A percentile compares a stretch with the other conserved stretches of the same genome.
These are phyloP conservation scores for Aspergillus hancockii DNA, from an alignment of 495 filamentous ascomycete species.

Conservation along the genomic window DNA sequence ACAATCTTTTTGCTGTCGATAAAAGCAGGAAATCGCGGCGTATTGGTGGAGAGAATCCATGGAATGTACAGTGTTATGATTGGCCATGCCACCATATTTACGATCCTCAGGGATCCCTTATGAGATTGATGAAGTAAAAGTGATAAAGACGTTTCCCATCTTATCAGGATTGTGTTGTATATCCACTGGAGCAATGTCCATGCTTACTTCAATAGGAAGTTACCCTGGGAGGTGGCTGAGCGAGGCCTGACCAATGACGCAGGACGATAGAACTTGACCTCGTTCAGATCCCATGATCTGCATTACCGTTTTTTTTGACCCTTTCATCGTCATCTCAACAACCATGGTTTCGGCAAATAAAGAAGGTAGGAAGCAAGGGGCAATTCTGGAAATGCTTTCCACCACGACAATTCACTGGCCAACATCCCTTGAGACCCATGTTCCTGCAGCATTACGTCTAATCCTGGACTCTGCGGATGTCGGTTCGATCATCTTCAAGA, in stretches of 20 bases:
- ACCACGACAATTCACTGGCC: neutral
- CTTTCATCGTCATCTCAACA: neutral
- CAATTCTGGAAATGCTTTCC: neutral
- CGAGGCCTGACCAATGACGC: neutral
- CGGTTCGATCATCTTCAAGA: neutral
- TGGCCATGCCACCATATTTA: neutral
- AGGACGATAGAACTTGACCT: neutral
- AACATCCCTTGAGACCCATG: neutral
- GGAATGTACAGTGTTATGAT: neutral
- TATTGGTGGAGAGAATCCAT: neutral
- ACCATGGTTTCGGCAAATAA: neutral
- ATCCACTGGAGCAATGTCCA: neutral
- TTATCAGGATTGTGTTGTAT: neutral
- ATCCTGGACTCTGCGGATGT: neutral
- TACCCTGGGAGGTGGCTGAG: neutral
- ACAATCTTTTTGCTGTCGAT: neutral
- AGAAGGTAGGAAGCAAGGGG: neutral
- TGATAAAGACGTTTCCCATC: neutral
- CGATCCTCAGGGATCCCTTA: neutral
- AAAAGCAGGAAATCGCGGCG: neutral
- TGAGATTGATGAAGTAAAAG: conserved; percentile 5
- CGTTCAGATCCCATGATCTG: neutral
- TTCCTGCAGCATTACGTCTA: conserved; percentile 7
- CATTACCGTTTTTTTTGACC: too few relatives aligned
- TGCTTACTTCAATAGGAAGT: neutral